These are phyloP conservation scores for Neofusicoccum kwambonambiense DNA, from an alignment of 2,329 filamentous ascomycete species.

Conservation along the genomic window DNA sequence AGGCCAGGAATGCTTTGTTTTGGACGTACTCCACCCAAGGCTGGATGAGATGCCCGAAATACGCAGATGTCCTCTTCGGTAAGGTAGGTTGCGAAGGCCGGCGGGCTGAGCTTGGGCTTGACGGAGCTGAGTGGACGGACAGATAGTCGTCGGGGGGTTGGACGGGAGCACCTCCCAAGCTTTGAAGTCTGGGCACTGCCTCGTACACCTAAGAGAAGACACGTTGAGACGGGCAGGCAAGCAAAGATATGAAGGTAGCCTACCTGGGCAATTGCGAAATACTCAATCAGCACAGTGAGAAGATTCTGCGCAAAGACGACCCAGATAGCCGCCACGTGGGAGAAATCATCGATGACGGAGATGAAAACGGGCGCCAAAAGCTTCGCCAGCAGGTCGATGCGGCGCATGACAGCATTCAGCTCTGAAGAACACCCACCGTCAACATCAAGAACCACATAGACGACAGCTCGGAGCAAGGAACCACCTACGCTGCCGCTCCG, in stretches of 20 bases:
- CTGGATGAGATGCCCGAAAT: not conserved
- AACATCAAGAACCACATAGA: not conserved
- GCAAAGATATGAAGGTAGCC: conserved; percentile 20
- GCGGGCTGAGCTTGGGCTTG: not conserved
- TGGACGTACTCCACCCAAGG: conserved; percentile 18
- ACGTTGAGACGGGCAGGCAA: too few species aligned
- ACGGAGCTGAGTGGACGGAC: not conserved
- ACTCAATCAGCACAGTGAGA: conserved; percentile 51
- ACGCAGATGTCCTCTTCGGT: not conserved
- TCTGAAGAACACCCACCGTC: not conserved
- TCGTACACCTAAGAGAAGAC: conserved; percentile 43
- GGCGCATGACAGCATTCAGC: conserved; percentile 59
- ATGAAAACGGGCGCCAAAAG: conserved; percentile 54
- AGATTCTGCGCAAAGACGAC: conserved; percentile 52
- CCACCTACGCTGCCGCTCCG: conserved; percentile 27
- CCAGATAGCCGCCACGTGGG: conserved; percentile 50
- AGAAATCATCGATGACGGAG: conserved; percentile 50
- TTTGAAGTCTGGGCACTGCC: conserved; percentile 21
- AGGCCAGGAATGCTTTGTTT: conserved; percentile 60
- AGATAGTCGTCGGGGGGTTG: not conserved
- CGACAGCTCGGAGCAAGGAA: not conserved
- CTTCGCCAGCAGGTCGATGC: conserved; percentile 61
- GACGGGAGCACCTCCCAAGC: too few species aligned
- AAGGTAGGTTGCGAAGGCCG: not conserved
- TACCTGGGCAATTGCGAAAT: conserved; percentile 50